phyloP scores from a whole-genome alignment of 495 filamentous ascomycete species.

The Lepraria neglecta region DNA sequence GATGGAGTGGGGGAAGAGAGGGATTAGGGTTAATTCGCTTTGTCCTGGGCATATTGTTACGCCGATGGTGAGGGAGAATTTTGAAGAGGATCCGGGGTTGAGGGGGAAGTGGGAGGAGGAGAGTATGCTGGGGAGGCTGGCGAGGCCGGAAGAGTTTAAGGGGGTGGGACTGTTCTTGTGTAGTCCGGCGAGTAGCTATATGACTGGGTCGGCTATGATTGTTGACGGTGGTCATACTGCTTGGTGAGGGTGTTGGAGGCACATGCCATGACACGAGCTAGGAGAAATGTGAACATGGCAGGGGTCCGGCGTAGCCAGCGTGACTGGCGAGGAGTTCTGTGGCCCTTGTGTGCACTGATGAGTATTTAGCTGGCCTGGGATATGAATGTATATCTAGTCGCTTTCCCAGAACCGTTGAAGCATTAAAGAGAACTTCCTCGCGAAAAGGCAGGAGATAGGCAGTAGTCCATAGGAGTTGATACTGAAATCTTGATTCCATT shows the following conservation, averaged over 20 bases:
- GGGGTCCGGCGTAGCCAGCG: no score
- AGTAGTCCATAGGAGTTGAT: no score
- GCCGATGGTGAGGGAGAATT: conserved; percentile 63
- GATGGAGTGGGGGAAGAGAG: conserved; percentile 65
- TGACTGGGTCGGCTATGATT: conserved; percentile 58
- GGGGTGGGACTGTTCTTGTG: conserved; percentile 56
- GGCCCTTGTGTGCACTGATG: no score
- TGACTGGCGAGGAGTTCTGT: no score
- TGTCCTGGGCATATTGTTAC: conserved; percentile 68
- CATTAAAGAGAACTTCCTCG: no score
- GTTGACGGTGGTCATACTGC: conserved; percentile 60
- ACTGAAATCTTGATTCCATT: no score
- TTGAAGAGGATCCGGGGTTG: conserved; percentile 55
- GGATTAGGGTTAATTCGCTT: conserved; percentile 61
- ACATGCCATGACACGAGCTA: no score
- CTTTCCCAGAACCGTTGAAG: no score
- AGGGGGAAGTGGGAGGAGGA: conserved; percentile 56
- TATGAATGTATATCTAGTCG: no score
- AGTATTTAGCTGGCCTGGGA: no score
- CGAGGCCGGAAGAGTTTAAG: conserved; percentile 58
- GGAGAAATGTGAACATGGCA: no score
- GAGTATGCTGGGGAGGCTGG: conserved; percentile 64
- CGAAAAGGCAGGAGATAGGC: no score
- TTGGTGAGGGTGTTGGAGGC: conserved; percentile 33
- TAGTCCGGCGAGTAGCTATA: conserved; percentile 62